A percentile compares a stretch with the other conserved stretches of the same genome.
Evolutionary conservation across 1,284 basidiomycete species (phyloP).

Genomic region (Irpex sp.): DNA sequence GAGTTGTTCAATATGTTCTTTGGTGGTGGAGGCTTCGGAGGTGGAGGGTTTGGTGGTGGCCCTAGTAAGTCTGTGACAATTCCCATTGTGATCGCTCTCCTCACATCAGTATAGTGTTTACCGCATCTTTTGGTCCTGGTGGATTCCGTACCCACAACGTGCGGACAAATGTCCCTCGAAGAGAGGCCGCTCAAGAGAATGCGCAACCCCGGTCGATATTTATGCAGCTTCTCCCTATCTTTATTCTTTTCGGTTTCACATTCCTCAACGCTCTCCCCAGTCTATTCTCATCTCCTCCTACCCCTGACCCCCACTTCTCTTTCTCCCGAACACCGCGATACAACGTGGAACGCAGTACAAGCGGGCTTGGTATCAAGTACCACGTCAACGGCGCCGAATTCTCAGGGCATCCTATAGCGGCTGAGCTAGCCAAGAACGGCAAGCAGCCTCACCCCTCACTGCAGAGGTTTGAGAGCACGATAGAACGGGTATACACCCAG

Average conservation of each 20-base stretch:
- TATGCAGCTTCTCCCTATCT: slow-evolving; percentile 82
- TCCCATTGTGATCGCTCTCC: neutral
- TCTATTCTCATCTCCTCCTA: slow-evolving; percentile 58
- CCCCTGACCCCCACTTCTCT: slow-evolving; percentile 78
- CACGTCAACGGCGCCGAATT: slow-evolving; percentile 84
- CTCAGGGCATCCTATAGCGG: slow-evolving; percentile 73
- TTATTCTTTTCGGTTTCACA: slow-evolving; percentile 81
- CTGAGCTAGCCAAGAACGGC: slow-evolving; percentile 53
- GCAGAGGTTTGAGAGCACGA: slow-evolving; percentile 53
- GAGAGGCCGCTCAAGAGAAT: slow-evolving; percentile 29
- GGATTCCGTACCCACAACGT: slow-evolving; percentile 69
- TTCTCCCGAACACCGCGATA: slow-evolving; percentile 61
- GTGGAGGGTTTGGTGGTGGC: slow-evolving; percentile 44
- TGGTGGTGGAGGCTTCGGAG: slow-evolving; percentile 59
- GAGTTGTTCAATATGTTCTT: slow-evolving; percentile 99
- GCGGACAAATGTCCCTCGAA: slow-evolving; percentile 27
- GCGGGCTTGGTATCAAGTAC: slow-evolving; percentile 70
- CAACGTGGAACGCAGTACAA: slow-evolving; percentile 63
- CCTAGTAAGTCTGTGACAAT: slow-evolving; percentile 35
- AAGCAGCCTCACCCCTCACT: slow-evolving; percentile 36
- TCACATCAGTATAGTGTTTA: slow-evolving; percentile 48
- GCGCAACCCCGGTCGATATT: slow-evolving; percentile 62
- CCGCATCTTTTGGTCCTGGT: slow-evolving; percentile 68
- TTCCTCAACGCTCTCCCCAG: slow-evolving; percentile 80
- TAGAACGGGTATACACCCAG: slow-evolving; percentile 71